phyloP scores from a whole-genome alignment of 2,329 filamentous ascomycete genomes.

The Annulohypoxylon truncatum region DNA sequence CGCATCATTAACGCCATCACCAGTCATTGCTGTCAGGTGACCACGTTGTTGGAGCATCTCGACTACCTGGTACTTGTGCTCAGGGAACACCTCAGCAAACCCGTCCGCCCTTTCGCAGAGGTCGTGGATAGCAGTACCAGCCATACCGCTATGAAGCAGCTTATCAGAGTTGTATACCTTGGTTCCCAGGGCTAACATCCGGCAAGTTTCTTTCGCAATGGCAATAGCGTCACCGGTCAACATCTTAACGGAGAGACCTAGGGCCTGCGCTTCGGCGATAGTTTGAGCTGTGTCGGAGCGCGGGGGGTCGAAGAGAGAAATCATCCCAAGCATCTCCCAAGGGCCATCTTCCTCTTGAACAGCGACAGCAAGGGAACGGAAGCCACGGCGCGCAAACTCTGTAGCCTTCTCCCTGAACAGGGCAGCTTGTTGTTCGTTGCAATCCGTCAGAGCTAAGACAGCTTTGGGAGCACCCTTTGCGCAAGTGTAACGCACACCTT shows the following conservation, averaged over 20 bases:
- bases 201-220: conserved; percentile 81
- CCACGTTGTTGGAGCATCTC: conserved; percentile 80
- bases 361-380: conserved; percentile 79
- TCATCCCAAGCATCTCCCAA: conserved; percentile 78
- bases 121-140: conserved; percentile 75
- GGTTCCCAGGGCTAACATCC: conserved; percentile 78
- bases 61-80: conserved; percentile 81
- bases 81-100: conserved; percentile 79
- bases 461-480: conserved; percentile 80
- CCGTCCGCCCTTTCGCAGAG: conserved; percentile 79
- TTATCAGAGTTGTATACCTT: conserved; percentile 82
- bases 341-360: conserved; percentile 78
- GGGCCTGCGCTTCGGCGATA: conserved; percentile 77
- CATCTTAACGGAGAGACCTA: conserved; percentile 81
- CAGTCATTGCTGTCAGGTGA: conserved; percentile 79
- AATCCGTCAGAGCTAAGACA: conserved; percentile 74
- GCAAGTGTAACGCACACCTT: conserved; percentile 75
- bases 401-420: conserved; percentile 76
- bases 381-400: conserved; percentile 79
- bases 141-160: conserved; percentile 77
- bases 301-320: conserved; percentile 80
- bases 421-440: conserved; percentile 70
- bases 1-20: conserved; percentile 77
- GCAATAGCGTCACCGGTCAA: conserved; percentile 80
- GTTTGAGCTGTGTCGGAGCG: conserved; percentile 80